Conservation (phyloP, 805 yeast species). For the Starmerella floricola region DNA sequence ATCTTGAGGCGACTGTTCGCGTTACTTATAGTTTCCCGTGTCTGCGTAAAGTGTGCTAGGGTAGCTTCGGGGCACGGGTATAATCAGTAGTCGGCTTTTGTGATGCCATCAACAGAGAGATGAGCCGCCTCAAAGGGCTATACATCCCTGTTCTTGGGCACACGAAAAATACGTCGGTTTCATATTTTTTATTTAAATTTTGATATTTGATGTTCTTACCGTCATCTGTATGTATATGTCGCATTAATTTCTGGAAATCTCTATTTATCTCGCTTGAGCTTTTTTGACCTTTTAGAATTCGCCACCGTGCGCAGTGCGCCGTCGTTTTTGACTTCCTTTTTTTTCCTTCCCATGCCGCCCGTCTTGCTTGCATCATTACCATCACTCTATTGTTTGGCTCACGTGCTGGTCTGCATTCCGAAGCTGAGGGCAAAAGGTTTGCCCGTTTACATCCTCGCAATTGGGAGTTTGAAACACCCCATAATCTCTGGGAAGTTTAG, state of each 20-base stretch:
- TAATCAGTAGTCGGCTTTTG: neutral
- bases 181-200: neutral
- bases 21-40: constrained; percentile 1
- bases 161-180: neutral
- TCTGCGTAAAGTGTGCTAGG: neutral
- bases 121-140: neutral
- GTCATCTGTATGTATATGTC: no score
- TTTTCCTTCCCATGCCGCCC: no score
- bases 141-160: no score
- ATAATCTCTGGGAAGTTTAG: constrained; percentile 6
- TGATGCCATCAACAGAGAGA: neutral
- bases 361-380: constrained; percentile 2
- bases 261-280: no score
- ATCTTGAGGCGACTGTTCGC: neutral
- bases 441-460: neutral
- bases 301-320: no score
- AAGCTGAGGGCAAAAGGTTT: no score
- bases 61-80: constrained; percentile 1
- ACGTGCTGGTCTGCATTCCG: neutral
- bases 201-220: no score
- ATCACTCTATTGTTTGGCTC: neutral
- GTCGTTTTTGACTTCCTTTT: no score
- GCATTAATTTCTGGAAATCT: no score
- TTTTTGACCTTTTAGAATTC: no score
- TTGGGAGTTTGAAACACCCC: constrained; percentile 4